Base-by-base conservation (phyloP, 2,329 filamentous ascomycete species). In the Moelleriella libera region DNA sequence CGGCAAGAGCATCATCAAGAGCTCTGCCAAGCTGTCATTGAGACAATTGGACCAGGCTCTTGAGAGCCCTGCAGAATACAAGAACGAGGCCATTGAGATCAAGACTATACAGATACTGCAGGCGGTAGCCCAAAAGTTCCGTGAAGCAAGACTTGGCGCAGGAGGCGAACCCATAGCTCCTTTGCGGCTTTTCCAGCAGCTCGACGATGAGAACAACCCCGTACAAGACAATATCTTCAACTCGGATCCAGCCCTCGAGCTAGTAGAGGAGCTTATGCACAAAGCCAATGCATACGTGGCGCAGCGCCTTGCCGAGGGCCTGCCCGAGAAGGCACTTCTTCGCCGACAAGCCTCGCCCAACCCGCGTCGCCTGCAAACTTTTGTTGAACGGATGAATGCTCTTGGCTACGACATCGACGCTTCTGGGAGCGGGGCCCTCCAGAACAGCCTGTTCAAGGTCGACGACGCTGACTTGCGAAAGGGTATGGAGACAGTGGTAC, bases 201-300 rank as follows among this genome's bases (percentile, higher is more conserved):
- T 97, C 41, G 92, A 98, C 56, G 92, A 98, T 57, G 92, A 98
- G 72, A 97, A 97, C 64, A 88, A 96, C 47, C 92, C 90, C 2
- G 89, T 97, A 41, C 88, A 95, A 68, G 80, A 88, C 63, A 98
- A 97, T 68, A 85, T 98, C 53, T 98, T 97, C 60, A 83, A 96
- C 63, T 90, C 87, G 31, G 88, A 87, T 10, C 74, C 83, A 8
- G 87, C 89, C 3, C 88, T 94, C 53, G 90, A 97, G 68, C 78
- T 97, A 52, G 87, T 96, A 43, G 92, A 98, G 64, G 92, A 98
- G 69, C 73, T 98, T 47, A 83, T 88, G 68, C 85, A 95, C 73
- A 94, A 94, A 71, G 85, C 87, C 49, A 97, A 98, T 63, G 76
- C 80, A 44, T 84, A 87, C 60, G 85, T 98, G 52, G 92, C 90